phyloP scores from a whole-genome alignment of 2,329 filamentous ascomycete genomes.

The Penicillium sp. region DNA sequence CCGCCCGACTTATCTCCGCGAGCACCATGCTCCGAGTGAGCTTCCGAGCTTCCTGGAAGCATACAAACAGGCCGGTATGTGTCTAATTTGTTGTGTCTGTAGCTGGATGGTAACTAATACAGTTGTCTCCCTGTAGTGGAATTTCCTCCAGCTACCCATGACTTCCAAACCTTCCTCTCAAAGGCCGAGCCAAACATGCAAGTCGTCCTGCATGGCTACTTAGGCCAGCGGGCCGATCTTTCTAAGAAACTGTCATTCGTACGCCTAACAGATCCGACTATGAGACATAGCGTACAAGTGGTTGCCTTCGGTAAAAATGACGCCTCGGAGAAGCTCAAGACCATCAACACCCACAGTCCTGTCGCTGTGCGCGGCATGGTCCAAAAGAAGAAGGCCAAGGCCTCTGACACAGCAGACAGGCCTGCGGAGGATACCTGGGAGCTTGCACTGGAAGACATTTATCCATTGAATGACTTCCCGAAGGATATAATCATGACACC shows the following conservation, averaged over 20 bases:
- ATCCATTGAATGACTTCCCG: constrained; percentile 67
- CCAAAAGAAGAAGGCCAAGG: constrained; percentile 36
- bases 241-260: constrained; percentile 68
- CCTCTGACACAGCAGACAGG: constrained; percentile 23
- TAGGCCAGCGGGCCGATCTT: constrained; percentile 63
- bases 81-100: not conserved
- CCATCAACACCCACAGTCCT: constrained; percentile 49
- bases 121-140: constrained; percentile 34
- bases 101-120: constrained; percentile 1
- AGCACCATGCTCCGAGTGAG: constrained; percentile 16
- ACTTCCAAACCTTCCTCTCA: constrained; percentile 34
- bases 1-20: constrained; percentile 17
- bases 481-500: constrained; percentile 70
- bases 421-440: constrained; percentile 47
- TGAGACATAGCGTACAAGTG: constrained; percentile 47
- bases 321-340: constrained; percentile 40
- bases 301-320: constrained; percentile 42
- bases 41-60: constrained; percentile 33
- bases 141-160: constrained; percentile 45
- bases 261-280: constrained; percentile 47
- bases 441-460: constrained; percentile 57
- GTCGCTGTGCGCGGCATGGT: constrained; percentile 51
- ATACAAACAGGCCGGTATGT: constrained; percentile 46
- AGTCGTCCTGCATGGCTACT: constrained; percentile 63
- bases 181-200: constrained; percentile 32